Conservation (phyloP, 2,329 filamentous ascomycete genomes). For the Colletotrichum nymphaeae region DNA sequence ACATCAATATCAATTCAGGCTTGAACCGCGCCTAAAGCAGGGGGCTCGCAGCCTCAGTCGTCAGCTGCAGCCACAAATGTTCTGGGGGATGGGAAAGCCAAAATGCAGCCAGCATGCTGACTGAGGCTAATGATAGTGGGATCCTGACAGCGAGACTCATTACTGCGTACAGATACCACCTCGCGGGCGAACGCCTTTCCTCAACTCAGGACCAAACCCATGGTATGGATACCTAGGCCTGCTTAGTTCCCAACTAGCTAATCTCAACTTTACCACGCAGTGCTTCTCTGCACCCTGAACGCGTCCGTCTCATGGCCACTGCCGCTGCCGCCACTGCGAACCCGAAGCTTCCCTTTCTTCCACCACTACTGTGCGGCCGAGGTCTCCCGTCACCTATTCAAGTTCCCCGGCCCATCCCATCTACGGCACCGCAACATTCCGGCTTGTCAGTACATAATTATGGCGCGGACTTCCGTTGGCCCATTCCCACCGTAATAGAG, state of each 20-base stretch:
- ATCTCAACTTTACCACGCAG: not conserved
- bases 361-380: not conserved
- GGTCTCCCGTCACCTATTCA: not conserved
- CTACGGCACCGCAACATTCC: not conserved
- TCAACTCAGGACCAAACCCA: constrained; percentile 9
- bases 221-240: not conserved
- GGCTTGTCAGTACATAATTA: not conserved
- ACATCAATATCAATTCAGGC: not conserved
- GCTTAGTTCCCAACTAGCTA: not conserved
- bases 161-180: not conserved
- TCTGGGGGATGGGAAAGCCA: not conserved
- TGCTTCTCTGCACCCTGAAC: constrained; percentile 12
- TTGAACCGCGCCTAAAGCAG: not conserved
- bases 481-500: constrained; percentile 8
- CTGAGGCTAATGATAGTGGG: not conserved
- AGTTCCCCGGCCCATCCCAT: not conserved
- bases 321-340: constrained; percentile 6
- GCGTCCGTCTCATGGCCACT: not conserved
- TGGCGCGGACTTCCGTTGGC: constrained; percentile 28
- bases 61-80: not conserved
- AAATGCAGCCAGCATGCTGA: not conserved
- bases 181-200: not conserved
- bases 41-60: not conserved
- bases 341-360: constrained; percentile 17
- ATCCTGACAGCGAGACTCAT: not conserved